Conservation (phyloP, 2,329 filamentous ascomycete genomes). For the Colletotrichum salicis region DNA sequence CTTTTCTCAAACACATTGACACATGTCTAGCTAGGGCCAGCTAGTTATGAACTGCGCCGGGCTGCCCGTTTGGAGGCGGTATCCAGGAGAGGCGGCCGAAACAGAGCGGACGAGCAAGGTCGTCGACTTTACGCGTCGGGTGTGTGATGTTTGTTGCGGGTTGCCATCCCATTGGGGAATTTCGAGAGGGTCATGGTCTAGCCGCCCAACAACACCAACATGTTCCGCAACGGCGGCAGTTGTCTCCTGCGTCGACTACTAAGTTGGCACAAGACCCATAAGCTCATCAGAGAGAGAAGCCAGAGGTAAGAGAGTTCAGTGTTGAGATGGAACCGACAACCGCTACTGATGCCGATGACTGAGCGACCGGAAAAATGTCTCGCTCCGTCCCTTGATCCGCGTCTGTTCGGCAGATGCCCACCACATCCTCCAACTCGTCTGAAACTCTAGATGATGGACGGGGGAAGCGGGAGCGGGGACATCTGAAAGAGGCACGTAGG, state of each 20-base stretch:
- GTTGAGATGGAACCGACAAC: background rate
- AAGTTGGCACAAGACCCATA: background rate
- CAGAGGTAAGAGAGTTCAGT: background rate
- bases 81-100: background rate
- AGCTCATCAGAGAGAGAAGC: background rate
- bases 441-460: background rate
- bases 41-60: background rate
- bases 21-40: background rate
- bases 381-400: background rate
- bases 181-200: background rate
- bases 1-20: background rate
- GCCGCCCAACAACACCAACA: background rate
- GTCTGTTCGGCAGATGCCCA: background rate
- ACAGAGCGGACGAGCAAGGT: background rate
- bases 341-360: background rate
- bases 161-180: background rate
- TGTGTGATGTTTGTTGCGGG: conserved; percentile 17
- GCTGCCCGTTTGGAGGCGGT: background rate
- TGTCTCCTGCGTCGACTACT: background rate
- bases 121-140: background rate
- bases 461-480: background rate
- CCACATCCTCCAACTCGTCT: background rate
- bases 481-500: background rate
- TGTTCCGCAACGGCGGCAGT: background rate
- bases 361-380: conserved; percentile 1